These are phyloP conservation scores for Lactarius tabidus DNA, from an alignment of 768 basidiomycete species.

Conservation along the genomic window DNA sequence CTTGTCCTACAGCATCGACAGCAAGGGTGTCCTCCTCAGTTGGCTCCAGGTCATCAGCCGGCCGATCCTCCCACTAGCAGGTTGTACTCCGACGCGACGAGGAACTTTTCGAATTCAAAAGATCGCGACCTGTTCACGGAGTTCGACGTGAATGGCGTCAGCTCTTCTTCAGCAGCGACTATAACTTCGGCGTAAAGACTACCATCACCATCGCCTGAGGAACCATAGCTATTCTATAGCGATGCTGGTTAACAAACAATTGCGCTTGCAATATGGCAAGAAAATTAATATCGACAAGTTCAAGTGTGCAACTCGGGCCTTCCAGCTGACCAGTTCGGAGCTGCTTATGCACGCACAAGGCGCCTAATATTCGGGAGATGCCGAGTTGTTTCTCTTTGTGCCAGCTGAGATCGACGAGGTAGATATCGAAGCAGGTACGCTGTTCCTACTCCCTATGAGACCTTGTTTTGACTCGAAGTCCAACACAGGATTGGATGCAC, in stretches of 20 bases:
- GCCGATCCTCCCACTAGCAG: too few species aligned
- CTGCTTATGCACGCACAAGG: slow-evolving; percentile 94
- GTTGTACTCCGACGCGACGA: too few species aligned
- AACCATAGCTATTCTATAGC: slow-evolving; percentile 99
- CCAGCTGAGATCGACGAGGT: slow-evolving; percentile 98
- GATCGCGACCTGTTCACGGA: too few species aligned
- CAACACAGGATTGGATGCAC: slow-evolving; percentile 80
- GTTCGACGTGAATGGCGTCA: too few species aligned
- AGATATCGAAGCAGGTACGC: slow-evolving; percentile 88
- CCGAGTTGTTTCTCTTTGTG: slow-evolving; percentile 88
- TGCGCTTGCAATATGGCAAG: slow-evolving; percentile 94
- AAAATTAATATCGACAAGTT: slow-evolving; percentile 98
- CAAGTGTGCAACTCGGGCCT: slow-evolving; percentile 49
- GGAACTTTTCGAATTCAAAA: too few species aligned
- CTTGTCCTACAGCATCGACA: too few species aligned
- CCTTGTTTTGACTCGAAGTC: background rate
- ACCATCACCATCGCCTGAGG: too few species aligned
- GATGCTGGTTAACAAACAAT: slow-evolving; percentile 97
- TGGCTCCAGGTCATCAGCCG: too few species aligned
- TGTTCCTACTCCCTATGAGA: slow-evolving; percentile 1
- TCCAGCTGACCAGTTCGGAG: slow-evolving; percentile 40
- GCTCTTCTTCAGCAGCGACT: too few species aligned
- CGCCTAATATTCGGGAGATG: slow-evolving; percentile 94
- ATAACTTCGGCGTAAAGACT: too few species aligned
- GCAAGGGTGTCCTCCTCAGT: too few species aligned